Evolutionary conservation across 768 basidiomycete species (phyloP), one percentile per base, ranked within the genome.

Genomic region (Boletus rex-veris): DNA sequence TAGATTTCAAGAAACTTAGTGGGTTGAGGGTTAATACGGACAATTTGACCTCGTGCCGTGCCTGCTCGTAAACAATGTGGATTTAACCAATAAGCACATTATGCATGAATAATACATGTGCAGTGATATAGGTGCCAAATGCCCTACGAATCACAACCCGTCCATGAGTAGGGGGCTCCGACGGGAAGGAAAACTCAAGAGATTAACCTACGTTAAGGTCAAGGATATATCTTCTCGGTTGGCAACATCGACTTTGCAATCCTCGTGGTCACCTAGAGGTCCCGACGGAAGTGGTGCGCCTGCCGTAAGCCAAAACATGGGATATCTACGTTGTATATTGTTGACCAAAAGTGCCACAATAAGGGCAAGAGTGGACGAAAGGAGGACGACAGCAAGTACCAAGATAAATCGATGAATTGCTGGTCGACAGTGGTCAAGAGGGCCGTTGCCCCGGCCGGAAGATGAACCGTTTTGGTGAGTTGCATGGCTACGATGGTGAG

Each of bases 391-490:
- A 84, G 68, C 53, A 79, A 77, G 58, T 80, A 77, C 81, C 80
- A 82, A 12, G 75, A 76, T 42, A 81, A 61, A n/a, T 65, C 57
- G 16, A 77, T 63, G 16, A 79, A 64, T 15, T 77, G 70, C 14
- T 68, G 54, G 59, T 74, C 76, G 26, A 78, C 63, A 3, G 76
- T 73, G 18, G 80, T 75, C 10, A 82, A 68, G 33, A 82, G 69
- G 19, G 81, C 80, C 1, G 80, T 81, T n/a, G 79, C 81, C 52
- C 81, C 82, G 47, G 79, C 80, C 19, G 82, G 81, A 3, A 81
- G 82, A 60, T 82, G 81, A 9, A 74, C 75, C 7, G 77, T 83
- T 10, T 63, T 64, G 9, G 80, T 80, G 46, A 82, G 68, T 57
- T 81, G 79, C 82, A 83, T 81, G 21, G 71, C 60, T 16, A 80